These are phyloP conservation scores for Helianthus tuberosus DNA, from an alignment of 129 eudicot species.

Conservation along the genomic window DNA sequence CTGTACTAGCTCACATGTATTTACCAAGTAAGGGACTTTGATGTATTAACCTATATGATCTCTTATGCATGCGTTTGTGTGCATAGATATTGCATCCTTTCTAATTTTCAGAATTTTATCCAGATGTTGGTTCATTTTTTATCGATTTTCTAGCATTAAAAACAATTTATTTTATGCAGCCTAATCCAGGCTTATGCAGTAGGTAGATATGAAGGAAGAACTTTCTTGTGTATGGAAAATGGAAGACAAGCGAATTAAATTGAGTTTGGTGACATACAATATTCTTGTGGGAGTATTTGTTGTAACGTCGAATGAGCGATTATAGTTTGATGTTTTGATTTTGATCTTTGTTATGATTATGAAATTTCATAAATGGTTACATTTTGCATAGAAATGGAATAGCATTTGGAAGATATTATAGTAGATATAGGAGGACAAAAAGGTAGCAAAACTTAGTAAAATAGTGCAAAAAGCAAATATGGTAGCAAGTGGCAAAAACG, in stretches of 20 bases:
- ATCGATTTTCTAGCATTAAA: slow-evolving; percentile 28
- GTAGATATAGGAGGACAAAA: too few relatives aligned
- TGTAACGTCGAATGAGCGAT: slow-evolving; percentile 9
- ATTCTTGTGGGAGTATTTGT: slow-evolving; percentile 88
- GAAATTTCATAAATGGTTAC: too few relatives aligned
- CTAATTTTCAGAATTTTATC: too few relatives aligned
- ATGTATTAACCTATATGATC: slow-evolving; percentile 3
- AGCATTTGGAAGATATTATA: too few relatives aligned
- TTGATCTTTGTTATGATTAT: too few relatives aligned
- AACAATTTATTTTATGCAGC: slow-evolving; percentile 67
- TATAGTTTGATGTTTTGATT: neutral
- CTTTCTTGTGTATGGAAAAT: slow-evolving; percentile 89
- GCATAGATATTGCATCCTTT: too few relatives aligned
- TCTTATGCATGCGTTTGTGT: neutral
- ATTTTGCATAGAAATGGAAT: too few relatives aligned
- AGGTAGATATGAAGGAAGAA: slow-evolving; percentile 97
- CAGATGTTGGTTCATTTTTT: neutral
- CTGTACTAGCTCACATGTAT: slow-evolving; percentile 50
- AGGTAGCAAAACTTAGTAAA: too few relatives aligned
- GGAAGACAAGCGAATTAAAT: slow-evolving; percentile 72
- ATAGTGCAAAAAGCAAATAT: too few relatives aligned
- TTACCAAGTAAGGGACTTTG: slow-evolving; percentile 58
- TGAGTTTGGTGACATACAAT: slow-evolving; percentile 94
- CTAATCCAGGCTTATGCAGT: slow-evolving; percentile 95
- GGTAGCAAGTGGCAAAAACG: too few relatives aligned